Evolutionary conservation across 169 alveolate genomes (phyloP).

Genomic region (Plasmodium vivax): DNA sequence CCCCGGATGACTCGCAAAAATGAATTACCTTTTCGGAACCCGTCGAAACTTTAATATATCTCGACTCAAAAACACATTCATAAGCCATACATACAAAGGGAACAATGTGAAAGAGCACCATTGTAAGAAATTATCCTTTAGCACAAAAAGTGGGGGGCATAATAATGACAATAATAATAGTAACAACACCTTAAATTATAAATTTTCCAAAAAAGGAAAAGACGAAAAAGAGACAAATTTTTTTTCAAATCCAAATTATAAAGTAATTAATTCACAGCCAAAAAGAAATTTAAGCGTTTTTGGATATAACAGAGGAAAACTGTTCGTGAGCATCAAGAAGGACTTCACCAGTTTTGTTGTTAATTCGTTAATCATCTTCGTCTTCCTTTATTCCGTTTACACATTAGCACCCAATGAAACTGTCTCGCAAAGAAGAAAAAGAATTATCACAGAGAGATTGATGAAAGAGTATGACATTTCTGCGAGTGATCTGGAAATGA

Average conservation of each 20-base stretch:
- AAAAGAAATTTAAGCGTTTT: constrained; percentile 70
- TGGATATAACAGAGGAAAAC: constrained; percentile 70
- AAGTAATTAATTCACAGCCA: constrained; percentile 58
- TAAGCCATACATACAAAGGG: background rate
- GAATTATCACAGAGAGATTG: constrained; percentile 67
- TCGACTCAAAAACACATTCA: constrained; percentile 1
- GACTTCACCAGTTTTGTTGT: constrained; percentile 74
- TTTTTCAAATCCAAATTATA: constrained; percentile 35
- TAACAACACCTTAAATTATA: background rate
- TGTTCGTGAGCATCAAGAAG: constrained; percentile 70
- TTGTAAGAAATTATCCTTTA: constrained; percentile 24
- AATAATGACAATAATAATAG: background rate
- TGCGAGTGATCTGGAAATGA: constrained; percentile 69
- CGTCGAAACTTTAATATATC: background rate
- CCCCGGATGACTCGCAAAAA: constrained; percentile 4
- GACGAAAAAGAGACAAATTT: constrained; percentile 18
- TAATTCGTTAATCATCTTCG: constrained; percentile 62
- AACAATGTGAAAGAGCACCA: constrained; percentile 16
- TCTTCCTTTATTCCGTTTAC: constrained; percentile 60
- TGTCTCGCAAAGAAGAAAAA: constrained; percentile 61
- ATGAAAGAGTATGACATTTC: constrained; percentile 70
- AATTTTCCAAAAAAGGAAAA: constrained; percentile 14
- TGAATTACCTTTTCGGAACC: constrained; percentile 9
- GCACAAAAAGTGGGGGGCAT: constrained; percentile 16
- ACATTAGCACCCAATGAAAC: constrained; percentile 75